phyloP scores from a whole-genome alignment of 2,329 filamentous ascomycete genomes.

The Blumeriella jaapii region DNA sequence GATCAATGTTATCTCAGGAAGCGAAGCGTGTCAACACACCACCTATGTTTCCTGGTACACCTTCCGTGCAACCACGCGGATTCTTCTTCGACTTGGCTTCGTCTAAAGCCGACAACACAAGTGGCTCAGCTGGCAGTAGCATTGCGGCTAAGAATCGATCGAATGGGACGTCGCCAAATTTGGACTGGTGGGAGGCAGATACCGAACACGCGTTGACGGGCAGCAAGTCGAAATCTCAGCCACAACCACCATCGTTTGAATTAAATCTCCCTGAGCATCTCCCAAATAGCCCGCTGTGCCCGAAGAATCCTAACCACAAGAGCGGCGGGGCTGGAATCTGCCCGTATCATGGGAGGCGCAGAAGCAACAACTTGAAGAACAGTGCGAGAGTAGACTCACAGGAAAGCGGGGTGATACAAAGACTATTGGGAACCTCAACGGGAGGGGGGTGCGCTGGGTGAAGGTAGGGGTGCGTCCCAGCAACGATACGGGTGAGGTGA shows the following conservation, averaged over 20 bases:
- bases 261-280: constrained; percentile 34
- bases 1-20: constrained; percentile 14
- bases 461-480: too few species aligned
- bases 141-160: background rate
- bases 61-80: constrained; percentile 11
- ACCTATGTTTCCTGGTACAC: constrained; percentile 14
- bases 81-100: constrained; percentile 23
- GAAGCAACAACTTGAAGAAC: constrained; percentile 24
- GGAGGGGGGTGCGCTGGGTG: too few species aligned
- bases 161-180: background rate
- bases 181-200: constrained; percentile 11
- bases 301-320: constrained; percentile 29
- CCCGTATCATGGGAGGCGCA: constrained; percentile 30
- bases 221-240: constrained; percentile 11
- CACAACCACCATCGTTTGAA: constrained; percentile 21
- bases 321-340: constrained; percentile 30
- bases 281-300: constrained; percentile 33
- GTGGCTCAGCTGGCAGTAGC: background rate
- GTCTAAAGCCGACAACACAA: constrained; percentile 3
- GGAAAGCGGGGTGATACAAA: background rate
- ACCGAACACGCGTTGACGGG: constrained; percentile 8
- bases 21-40: constrained; percentile 26
- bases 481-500: too few species aligned
- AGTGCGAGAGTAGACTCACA: constrained; percentile 16
- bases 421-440: background rate